Conservation (phyloP, 768 basidiomycete genomes). For the Amanita exitialis region DNA sequence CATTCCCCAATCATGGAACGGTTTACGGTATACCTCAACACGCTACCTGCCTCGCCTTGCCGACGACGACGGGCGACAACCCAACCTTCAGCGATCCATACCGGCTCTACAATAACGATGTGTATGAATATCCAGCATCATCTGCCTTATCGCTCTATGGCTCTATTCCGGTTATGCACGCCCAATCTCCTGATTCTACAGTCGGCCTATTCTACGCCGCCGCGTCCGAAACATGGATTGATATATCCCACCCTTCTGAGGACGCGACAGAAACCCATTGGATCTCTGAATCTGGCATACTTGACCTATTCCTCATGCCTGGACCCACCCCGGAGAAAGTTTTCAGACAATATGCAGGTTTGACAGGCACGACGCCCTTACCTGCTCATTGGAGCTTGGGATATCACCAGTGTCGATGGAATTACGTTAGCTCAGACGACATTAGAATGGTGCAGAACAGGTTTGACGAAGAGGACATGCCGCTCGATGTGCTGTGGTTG, state of each 20-base stretch:
- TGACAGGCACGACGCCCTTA: constrained; percentile 83
- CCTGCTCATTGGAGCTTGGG: constrained; percentile 88
- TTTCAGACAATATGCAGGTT: constrained; percentile 73
- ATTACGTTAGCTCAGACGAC: constrained; percentile 88
- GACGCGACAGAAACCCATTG: constrained; percentile 85
- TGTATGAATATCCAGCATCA: constrained; percentile 89
- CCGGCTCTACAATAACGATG: constrained; percentile 90
- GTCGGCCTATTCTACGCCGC: constrained; percentile 86
- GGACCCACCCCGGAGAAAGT: constrained; percentile 79
- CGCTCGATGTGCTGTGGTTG: constrained; percentile 94
- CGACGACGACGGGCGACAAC: constrained; percentile 74
- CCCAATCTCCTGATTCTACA: constrained; percentile 79
- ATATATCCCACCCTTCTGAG: constrained; percentile 60
- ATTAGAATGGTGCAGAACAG: constrained; percentile 73
- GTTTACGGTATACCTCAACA: constrained; percentile 97
- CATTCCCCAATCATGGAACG: constrained; percentile 84
- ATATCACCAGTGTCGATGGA: constrained; percentile 98
- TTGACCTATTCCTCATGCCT: constrained; percentile 89
- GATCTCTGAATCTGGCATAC: constrained; percentile 95
- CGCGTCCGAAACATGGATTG: constrained; percentile 92
- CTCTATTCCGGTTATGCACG: constrained; percentile 87
- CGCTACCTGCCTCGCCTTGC: constrained; percentile 82
- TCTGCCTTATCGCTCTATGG: constrained; percentile 82
- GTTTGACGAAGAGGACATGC: constrained; percentile 93
- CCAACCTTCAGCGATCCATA: constrained; percentile 83